These are phyloP conservation scores for Xylariaceae sp. DNA, from an alignment of 2,329 filamentous ascomycete species.

Conservation along the genomic window DNA sequence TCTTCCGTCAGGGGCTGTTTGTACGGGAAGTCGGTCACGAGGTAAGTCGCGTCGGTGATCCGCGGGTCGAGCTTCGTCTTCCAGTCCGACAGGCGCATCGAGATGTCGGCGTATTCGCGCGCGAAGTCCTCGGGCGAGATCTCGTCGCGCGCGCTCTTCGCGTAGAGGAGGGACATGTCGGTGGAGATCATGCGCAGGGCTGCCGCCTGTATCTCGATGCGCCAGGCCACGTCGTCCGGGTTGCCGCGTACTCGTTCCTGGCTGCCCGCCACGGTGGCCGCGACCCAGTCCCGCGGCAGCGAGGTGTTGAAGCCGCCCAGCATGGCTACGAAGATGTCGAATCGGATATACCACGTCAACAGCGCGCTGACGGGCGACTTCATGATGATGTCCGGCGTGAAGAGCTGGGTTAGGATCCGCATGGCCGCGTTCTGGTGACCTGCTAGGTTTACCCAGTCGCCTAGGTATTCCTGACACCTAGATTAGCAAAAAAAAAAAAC, in stretches of 20 bases:
- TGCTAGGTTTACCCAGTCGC: constrained; percentile 91
- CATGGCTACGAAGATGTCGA: constrained; percentile 78
- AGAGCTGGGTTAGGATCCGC: constrained; percentile 71
- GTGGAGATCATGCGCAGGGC: constrained; percentile 66
- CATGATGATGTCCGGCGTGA: constrained; percentile 69
- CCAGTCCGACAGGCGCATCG: constrained; percentile 43
- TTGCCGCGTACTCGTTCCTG: constrained; percentile 51
- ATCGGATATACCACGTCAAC: constrained; percentile 83
- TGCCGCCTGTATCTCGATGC: constrained; percentile 61
- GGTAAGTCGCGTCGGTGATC: constrained; percentile 55
- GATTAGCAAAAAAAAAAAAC: constrained; percentile 10
- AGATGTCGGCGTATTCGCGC: constrained; percentile 52
- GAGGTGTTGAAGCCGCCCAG: constrained; percentile 73
- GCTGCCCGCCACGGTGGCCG: constrained; percentile 57
- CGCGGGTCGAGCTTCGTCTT: constrained; percentile 53
- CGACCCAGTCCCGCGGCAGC: constrained; percentile 74
- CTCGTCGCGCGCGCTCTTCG: constrained; percentile 57
- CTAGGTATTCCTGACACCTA: constrained; percentile 70
- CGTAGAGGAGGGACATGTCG: constrained; percentile 75
- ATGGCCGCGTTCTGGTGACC: constrained; percentile 88
- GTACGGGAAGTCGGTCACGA: constrained; percentile 59
- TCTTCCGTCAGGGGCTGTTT: constrained; percentile 47
- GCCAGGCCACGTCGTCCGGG: constrained; percentile 58
- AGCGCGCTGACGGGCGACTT: constrained; percentile 66
- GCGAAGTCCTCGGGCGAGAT: constrained; percentile 61